A percentile compares a stretch with the other conserved stretches of the same genome.
These are phyloP conservation scores for Beauveria sp. DNA, from an alignment of 2,329 filamentous ascomycete genomes.

Conservation along the genomic window DNA sequence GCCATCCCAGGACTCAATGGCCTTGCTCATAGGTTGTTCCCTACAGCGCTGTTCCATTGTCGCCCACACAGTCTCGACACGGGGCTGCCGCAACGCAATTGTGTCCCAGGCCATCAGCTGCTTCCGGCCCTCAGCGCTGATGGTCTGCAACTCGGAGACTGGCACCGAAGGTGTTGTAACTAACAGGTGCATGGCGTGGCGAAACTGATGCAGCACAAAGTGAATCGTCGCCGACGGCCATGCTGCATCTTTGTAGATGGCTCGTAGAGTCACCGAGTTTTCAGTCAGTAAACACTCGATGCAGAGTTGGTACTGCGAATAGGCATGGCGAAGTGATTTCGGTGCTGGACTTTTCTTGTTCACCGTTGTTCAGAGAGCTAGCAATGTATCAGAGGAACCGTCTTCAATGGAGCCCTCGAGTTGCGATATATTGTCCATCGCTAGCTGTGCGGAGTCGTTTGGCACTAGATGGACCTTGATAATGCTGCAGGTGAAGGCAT, in stretches of 20 bases:
- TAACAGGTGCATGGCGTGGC: not conserved
- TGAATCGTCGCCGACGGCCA: not conserved
- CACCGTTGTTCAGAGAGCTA: not conserved
- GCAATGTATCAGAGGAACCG: not conserved
- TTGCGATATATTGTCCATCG: not conserved
- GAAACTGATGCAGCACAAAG: not conserved
- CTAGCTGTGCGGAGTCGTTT: not conserved
- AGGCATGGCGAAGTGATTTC: not conserved
- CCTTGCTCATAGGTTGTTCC: conserved; percentile 2
- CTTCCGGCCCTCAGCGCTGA: not conserved
- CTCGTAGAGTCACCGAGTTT: not conserved
- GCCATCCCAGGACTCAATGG: conserved; percentile 21
- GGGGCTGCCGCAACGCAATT: not conserved
- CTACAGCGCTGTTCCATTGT: not conserved
- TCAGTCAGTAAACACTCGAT: not conserved
- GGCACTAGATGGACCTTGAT: not conserved
- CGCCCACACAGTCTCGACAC: not conserved
- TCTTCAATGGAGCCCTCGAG: not conserved
- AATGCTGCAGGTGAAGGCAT: not conserved
- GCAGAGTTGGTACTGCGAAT: not conserved
- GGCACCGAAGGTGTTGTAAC: not conserved
- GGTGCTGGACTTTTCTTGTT: not conserved
- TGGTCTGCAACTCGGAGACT: not conserved
- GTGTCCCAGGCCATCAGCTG: not conserved
- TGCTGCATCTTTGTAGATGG: not conserved